phyloP scores from a whole-genome alignment of 2,329 filamentous ascomycete species.

The Orbilia quercus region DNA sequence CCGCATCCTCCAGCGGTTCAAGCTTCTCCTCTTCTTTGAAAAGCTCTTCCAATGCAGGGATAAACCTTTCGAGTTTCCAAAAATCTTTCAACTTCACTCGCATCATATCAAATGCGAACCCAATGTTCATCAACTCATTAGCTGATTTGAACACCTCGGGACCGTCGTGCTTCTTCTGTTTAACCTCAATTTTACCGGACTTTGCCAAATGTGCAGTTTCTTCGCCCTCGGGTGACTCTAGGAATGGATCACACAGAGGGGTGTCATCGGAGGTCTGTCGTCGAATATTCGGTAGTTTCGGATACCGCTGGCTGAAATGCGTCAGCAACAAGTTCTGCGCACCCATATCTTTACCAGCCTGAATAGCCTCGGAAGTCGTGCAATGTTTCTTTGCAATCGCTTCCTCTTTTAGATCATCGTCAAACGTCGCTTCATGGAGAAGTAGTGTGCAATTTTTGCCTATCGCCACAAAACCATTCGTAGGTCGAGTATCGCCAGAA shows the following conservation, averaged over 20 bases:
- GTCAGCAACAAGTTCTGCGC: conserved; percentile 85
- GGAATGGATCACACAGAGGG: conserved; percentile 59
- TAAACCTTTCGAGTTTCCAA: conserved; percentile 72
- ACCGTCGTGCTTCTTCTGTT: conserved; percentile 13
- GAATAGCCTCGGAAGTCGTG: conserved; percentile 86
- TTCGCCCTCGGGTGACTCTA: conserved; percentile 39
- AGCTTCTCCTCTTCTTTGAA: conserved; percentile 65
- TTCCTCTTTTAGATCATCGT: conserved; percentile 81
- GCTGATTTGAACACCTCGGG: conserved; percentile 41
- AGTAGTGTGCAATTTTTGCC: conserved; percentile 82
- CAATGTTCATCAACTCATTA: conserved; percentile 70
- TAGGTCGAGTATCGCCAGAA: conserved; percentile 92
- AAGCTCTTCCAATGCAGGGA: conserved; percentile 71
- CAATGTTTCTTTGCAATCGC: conserved; percentile 89
- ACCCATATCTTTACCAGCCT: conserved; percentile 79
- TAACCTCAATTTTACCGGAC: conserved; percentile 10
- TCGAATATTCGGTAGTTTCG: conserved; percentile 74
- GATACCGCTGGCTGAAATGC: conserved; percentile 94
- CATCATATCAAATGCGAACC: conserved; percentile 85
- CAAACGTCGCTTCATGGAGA: conserved; percentile 96
- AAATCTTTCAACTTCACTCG: conserved; percentile 77
- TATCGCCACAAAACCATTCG: conserved; percentile 74
- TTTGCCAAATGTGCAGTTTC: conserved; percentile 10
- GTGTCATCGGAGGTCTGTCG: conserved; percentile 59
- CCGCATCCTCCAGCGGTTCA: conserved; percentile 57